Evolutionary conservation across 495 filamentous ascomycete species (phyloP).

Genomic region (Tuber borchii): DNA sequence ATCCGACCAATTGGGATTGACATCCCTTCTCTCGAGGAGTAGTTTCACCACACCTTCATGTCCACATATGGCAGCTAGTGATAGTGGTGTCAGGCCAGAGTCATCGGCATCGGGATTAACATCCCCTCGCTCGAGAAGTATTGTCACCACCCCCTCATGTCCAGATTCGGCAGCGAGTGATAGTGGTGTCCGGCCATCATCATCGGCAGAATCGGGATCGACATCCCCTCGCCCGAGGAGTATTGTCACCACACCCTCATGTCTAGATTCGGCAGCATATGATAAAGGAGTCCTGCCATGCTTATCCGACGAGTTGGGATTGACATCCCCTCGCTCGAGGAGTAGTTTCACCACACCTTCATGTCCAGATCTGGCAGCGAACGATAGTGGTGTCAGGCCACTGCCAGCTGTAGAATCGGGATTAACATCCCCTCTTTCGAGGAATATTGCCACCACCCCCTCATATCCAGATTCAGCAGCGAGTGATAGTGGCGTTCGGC

Average conservation of each 20-base stretch:
- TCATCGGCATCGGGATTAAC: not conserved
- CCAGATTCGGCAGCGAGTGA: not conserved
- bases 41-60: not conserved
- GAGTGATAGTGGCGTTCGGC: too few relatives aligned
- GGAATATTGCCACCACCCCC: too few relatives aligned
- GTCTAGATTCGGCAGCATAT: not conserved
- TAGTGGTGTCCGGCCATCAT: not conserved
- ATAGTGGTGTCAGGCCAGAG: not conserved
- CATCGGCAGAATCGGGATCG: not conserved
- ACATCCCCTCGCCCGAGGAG: not conserved
- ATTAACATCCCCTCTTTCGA: not conserved
- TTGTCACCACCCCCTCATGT: not conserved
- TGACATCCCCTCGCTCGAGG: not conserved
- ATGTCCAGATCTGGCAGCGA: not conserved
- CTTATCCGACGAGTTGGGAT: not conserved
- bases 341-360: not conserved
- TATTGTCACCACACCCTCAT: not conserved
- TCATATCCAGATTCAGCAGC: too few relatives aligned
- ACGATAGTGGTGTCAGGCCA: not conserved
- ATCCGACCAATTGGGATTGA: not conserved
- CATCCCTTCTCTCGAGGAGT: not conserved
- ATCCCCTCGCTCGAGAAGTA: not conserved
- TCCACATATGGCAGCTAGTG: not conserved
- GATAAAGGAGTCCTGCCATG: not conserved
- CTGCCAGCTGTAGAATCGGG: not conserved